Conservation (phyloP, 23 red algal genomes). For the Agarophyton chilense region DNA sequence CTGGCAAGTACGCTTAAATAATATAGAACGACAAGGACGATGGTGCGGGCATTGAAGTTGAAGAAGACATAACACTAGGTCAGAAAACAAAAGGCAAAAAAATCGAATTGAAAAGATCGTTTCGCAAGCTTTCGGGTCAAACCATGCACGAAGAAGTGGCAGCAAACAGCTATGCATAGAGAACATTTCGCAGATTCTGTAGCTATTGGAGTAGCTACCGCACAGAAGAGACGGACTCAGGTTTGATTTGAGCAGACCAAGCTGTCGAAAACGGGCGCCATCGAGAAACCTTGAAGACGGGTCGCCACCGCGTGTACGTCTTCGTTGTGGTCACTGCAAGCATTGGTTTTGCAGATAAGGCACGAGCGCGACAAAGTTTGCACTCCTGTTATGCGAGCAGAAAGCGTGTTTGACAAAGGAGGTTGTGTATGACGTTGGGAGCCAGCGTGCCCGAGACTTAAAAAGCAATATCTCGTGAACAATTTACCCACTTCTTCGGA, state of each 20-base stretch:
- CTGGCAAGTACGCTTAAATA: neutral
- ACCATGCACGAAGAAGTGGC: neutral
- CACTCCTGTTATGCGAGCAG: neutral
- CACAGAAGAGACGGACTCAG: neutral
- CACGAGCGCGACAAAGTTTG: slow-evolving; percentile 13
- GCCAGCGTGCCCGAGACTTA: neutral
- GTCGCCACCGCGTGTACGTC: neutral
- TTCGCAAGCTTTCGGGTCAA: neutral
- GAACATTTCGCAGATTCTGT: neutral
- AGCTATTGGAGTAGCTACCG: neutral
- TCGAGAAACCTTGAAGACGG: slow-evolving; percentile 6
- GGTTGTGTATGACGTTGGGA: neutral
- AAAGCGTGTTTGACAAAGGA: neutral
- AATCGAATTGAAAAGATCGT: slow-evolving; percentile 53
- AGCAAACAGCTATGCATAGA: neutral
- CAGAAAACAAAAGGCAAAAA: slow-evolving; percentile 29
- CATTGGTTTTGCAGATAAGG: neutral
- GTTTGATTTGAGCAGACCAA: slow-evolving; percentile 24
- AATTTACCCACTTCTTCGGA: too few species aligned
- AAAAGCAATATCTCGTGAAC: too few species aligned
- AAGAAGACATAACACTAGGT: slow-evolving; percentile 8
- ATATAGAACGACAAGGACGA: neutral
- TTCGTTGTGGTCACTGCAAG: neutral
- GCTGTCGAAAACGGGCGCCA: slow-evolving; percentile 18
- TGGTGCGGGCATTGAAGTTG: neutral